A percentile compares a stretch with the other conserved stretches of the same genome.
phyloP scores from a whole-genome alignment of 495 filamentous ascomycete genomes.

The Margaritispora aquatica region DNA sequence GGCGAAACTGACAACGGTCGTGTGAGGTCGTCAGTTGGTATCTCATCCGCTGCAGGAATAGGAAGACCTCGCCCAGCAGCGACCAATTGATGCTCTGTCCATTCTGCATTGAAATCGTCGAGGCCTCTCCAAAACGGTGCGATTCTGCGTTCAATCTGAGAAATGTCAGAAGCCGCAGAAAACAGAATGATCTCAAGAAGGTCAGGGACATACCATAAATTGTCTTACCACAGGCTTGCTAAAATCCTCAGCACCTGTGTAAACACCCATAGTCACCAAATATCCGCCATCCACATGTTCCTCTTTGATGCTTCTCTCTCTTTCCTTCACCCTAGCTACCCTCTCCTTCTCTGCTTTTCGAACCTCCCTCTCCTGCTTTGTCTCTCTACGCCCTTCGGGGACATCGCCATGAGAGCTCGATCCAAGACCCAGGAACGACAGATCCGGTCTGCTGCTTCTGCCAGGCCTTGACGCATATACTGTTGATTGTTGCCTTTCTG shows the following conservation, averaged over 20 bases:
- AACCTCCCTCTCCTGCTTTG: conserved; percentile 85
- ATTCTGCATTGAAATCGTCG: conserved; percentile 79
- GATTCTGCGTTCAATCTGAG: conserved; percentile 81
- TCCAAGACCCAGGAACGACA: conserved; percentile 50
- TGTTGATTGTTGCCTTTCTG: conserved; percentile 11
- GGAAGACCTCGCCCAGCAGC: conserved; percentile 82
- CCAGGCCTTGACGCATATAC: conserved; percentile 31
- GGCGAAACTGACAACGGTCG: conserved; percentile 33
- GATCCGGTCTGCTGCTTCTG: conserved; percentile 48
- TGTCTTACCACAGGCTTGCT: conserved; percentile 86
- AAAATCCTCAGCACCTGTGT: conserved; percentile 88
- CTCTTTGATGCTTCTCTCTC: conserved; percentile 87
- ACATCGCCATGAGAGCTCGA: conserved; percentile 12
- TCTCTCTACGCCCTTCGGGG: conserved; percentile 62
- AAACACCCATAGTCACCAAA: conserved; percentile 89
- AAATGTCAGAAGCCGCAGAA: conserved; percentile 3
- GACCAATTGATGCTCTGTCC: conserved; percentile 91
- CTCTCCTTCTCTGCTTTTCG: conserved; percentile 80
- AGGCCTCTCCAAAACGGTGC: conserved; percentile 95
- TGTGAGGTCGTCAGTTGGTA: conserved; percentile 57
- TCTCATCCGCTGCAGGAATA: conserved; percentile 77
- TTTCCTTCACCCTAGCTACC: conserved; percentile 63
- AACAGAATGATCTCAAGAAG: neutral
- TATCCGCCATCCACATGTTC: conserved; percentile 94
- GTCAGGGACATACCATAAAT: conserved; percentile 60